Conservation (phyloP, 2,329 filamentous ascomycete species). For the Chaetomium sp. region DNA sequence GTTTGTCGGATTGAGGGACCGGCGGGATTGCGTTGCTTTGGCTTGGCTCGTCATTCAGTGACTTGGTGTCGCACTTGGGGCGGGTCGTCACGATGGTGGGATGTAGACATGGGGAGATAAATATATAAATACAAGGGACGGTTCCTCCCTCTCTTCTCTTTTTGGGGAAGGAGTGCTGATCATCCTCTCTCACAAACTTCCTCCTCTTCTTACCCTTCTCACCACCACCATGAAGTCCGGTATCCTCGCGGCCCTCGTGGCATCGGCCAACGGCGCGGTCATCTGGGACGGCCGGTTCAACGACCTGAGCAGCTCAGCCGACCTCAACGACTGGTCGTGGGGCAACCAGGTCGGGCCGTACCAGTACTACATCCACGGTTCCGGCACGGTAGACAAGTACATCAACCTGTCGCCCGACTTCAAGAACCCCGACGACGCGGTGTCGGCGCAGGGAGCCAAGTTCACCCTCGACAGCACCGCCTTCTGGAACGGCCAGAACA, state of each 20-base stretch:
- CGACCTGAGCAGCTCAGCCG: constrained; percentile 44
- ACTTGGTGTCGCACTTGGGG: too few species aligned
- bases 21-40: too few species aligned
- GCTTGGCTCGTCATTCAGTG: too few species aligned
- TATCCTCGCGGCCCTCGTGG: constrained; percentile 16
- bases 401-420: constrained; percentile 52
- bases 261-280: constrained; percentile 21
- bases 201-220: background rate
- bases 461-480: constrained; percentile 59
- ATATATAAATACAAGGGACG: too few species aligned
- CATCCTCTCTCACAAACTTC: background rate
- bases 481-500: constrained; percentile 65
- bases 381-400: constrained; percentile 48
- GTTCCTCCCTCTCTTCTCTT: too few species aligned
- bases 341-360: constrained; percentile 63
- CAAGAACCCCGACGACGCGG: constrained; percentile 60
- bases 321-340: constrained; percentile 59
- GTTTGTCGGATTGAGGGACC: too few species aligned
- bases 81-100: too few species aligned
- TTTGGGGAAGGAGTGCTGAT: too few species aligned
- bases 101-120: too few species aligned
- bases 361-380: constrained; percentile 72
- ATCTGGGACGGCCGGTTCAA: constrained; percentile 62
- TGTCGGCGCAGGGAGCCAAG: constrained; percentile 57
- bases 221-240: constrained; percentile 15